These are phyloP conservation scores for Saccharomycopsis selenospora DNA, from an alignment of 805 yeast genomes.

Conservation along the genomic window DNA sequence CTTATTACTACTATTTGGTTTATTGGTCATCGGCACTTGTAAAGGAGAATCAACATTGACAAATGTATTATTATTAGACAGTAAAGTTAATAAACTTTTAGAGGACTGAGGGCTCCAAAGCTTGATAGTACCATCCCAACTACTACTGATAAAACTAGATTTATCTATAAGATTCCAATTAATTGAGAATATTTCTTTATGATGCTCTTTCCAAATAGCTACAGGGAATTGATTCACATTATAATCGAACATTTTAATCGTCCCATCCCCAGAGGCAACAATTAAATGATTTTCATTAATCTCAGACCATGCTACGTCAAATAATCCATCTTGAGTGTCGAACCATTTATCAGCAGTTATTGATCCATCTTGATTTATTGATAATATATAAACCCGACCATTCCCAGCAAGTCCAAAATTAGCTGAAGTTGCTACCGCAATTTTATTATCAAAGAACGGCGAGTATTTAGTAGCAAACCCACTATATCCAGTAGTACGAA, in stretches of 20 bases:
- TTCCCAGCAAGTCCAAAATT: slow-evolving; percentile 94
- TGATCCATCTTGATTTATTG: slow-evolving; percentile 60
- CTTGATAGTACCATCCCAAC: slow-evolving; percentile 91
- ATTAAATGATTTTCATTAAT: slow-evolving; percentile 77
- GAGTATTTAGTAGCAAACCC: slow-evolving; percentile 88
- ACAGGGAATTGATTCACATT: slow-evolving; percentile 63
- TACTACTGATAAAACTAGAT: slow-evolving; percentile 60
- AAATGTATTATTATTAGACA: slow-evolving; percentile 20
- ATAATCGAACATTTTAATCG: slow-evolving; percentile 73
- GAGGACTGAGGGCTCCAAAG: slow-evolving; percentile 63
- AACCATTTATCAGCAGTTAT: slow-evolving; percentile 49
- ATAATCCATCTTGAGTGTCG: slow-evolving; percentile 91
- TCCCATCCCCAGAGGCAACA: slow-evolving; percentile 86
- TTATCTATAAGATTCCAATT: slow-evolving; percentile 71
- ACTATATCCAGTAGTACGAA: slow-evolving; percentile 69
- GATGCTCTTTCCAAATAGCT: slow-evolving; percentile 69
- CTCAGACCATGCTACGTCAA: slow-evolving; percentile 88
- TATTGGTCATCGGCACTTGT: slow-evolving; percentile 32
- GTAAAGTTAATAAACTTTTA: slow-evolving; percentile 50
- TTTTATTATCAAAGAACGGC: slow-evolving; percentile 81
- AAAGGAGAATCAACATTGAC: slow-evolving; percentile 22
- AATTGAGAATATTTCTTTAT: slow-evolving; percentile 63
- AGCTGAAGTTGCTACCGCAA: slow-evolving; percentile 87
- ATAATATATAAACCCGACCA: slow-evolving; percentile 69
- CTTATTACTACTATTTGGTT: slow-evolving; percentile 30